Conservation (phyloP, 1,284 basidiomycete genomes). For the Cryptococcus neoformans region DNA sequence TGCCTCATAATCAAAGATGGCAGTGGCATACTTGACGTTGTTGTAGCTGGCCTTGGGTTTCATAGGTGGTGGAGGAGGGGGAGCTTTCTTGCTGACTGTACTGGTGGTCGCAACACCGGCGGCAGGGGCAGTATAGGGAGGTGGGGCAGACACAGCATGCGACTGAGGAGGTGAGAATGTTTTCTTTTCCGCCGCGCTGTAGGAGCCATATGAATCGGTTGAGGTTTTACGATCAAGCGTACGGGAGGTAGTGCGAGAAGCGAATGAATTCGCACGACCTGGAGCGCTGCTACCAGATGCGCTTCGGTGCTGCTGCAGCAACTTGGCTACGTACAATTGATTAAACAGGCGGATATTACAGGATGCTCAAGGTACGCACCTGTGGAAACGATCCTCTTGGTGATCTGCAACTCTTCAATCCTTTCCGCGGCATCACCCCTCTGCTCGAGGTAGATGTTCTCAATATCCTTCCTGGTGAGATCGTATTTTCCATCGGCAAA, state of each 20-base stretch:
- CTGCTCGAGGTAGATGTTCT: conserved; percentile 71
- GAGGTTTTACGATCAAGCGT: conserved; percentile 48
- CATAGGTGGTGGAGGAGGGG: conserved; percentile 79
- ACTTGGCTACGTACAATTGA: conserved; percentile 26
- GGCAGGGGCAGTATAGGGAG: conserved; percentile 45
- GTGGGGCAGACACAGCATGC: conserved; percentile 58
- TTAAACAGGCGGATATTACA: neutral
- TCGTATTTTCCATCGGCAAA: conserved; percentile 87
- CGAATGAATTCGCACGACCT: conserved; percentile 49
- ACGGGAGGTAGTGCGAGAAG: conserved; percentile 32
- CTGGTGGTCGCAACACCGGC: conserved; percentile 48
- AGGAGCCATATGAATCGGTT: conserved; percentile 31
- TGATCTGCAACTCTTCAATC: conserved; percentile 72
- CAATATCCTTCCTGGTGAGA: conserved; percentile 66
- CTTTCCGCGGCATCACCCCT: conserved; percentile 72
- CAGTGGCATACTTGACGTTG: conserved; percentile 73
- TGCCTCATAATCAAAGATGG: conserved; percentile 92
- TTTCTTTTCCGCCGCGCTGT: conserved; percentile 5
- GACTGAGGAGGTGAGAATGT: conserved; percentile 22
- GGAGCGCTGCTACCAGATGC: conserved; percentile 26
- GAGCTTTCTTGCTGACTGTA: conserved; percentile 63
- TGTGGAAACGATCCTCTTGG: conserved; percentile 75
- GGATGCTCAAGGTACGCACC: conserved; percentile 56
- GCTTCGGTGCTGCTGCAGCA: conserved; percentile 38
- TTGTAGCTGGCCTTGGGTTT: conserved; percentile 68